These are phyloP conservation scores for Trametes hirsuta DNA, from an alignment of 1,284 basidiomycete species.

Conservation along the genomic window DNA sequence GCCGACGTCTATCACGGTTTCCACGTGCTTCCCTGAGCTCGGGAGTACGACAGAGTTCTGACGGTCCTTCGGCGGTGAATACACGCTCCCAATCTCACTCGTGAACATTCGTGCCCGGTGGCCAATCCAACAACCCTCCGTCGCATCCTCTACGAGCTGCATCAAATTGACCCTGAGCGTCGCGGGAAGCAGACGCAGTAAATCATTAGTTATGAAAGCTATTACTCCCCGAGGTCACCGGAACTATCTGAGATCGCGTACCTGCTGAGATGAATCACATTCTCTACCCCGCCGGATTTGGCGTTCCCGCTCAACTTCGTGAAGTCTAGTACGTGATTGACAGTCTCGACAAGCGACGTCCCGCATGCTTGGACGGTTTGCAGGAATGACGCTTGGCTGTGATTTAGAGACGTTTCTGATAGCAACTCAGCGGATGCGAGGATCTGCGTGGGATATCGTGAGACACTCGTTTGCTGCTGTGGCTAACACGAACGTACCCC, in stretches of 20 bases:
- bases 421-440: constrained; percentile 90
- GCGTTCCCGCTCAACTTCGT: constrained; percentile 93
- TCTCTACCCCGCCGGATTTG: constrained; percentile 75
- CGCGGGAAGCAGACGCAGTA: background rate
- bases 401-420: constrained; percentile 79
- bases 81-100: constrained; percentile 89
- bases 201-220: background rate
- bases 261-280: constrained; percentile 72
- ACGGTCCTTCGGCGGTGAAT: constrained; percentile 75
- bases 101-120: constrained; percentile 80
- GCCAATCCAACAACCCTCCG: constrained; percentile 95
- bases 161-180: constrained; percentile 77
- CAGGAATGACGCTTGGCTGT: constrained; percentile 85
- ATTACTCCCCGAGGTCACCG: constrained; percentile 2
- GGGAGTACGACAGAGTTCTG: constrained; percentile 41
- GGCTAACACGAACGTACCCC: constrained; percentile 53
- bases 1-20: constrained; percentile 90
- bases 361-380: constrained; percentile 90
- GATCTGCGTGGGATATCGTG: constrained; percentile 53
- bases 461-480: background rate
- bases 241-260: constrained; percentile 39
- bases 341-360: constrained; percentile 83
- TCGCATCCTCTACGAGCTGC: constrained; percentile 92
- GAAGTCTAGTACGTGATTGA: constrained; percentile 97
- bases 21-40: constrained; percentile 54